These are phyloP conservation scores for Pseudisothecium myosuroides DNA, from an alignment of 225 moss, liverwort and hornwort genomes.

Conservation along the genomic window DNA sequence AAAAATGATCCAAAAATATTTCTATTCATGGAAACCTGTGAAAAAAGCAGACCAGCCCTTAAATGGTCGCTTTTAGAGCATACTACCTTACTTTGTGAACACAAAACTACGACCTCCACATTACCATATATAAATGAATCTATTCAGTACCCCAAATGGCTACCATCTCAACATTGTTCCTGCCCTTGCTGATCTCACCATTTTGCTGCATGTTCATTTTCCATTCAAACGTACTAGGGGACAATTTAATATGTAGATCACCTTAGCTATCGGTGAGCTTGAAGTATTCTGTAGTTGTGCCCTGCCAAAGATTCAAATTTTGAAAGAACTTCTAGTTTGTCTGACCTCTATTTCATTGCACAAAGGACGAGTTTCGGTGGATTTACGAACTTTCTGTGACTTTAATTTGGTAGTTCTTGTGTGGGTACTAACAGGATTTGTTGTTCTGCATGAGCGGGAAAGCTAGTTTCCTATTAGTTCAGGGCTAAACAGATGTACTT, in stretches of 20 bases:
- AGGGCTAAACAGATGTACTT: neutral
- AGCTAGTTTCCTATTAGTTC: neutral
- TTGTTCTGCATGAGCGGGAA: neutral
- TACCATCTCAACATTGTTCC: neutral
- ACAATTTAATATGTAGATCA: neutral
- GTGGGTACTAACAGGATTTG: neutral
- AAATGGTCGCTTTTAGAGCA: too few relatives aligned
- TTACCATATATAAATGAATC: neutral
- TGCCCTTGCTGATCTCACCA: neutral
- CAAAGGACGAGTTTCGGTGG: neutral
- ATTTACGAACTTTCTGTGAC: neutral
- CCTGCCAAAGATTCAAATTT: neutral
- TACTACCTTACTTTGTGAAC: too few relatives aligned
- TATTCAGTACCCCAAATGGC: neutral
- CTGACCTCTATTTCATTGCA: neutral
- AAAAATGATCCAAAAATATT: too few relatives aligned
- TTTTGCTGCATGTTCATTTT: neutral
- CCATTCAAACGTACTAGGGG: neutral
- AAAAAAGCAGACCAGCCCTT: too few relatives aligned
- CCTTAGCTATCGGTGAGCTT: neutral
- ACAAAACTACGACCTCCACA: neutral
- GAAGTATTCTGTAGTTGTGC: neutral
- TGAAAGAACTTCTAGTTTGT: neutral
- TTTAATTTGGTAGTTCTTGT: neutral
- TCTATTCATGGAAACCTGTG: too few relatives aligned